Base-by-base conservation (phyloP, 106 monocot species). In the Chionographis japonica region DNA sequence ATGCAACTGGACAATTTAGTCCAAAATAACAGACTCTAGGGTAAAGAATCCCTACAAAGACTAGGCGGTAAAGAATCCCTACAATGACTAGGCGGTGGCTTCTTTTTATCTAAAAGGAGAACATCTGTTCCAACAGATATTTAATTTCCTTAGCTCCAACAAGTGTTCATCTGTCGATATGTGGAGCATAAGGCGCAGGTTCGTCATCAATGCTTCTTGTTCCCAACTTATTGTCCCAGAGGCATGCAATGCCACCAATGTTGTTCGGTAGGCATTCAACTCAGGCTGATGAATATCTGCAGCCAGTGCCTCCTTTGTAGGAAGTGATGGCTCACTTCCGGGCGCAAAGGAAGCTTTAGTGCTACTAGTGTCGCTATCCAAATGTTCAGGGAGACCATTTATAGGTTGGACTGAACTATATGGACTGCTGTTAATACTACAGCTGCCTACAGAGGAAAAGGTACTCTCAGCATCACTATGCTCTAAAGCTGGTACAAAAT, bases 191-290 rank as follows among this genome's bases (percentile, higher is more conserved):
- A 78, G 55, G 8, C 92, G 88, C n/a, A 92, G 80, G 64, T 92
- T 83, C 17, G 88, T 80, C 69, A 92, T 59, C 70, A 92, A 72
- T 68, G 74, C 70, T 79, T 92, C 92, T 58, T 88, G 92, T 60
- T 88, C 88, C 92, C 92, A 92, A 76, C 85, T 92, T 56, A 92
- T 79, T 54, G 88, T 72, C 8, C 92, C 92, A 80, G 82, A 88
- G 78, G 76, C 82, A 80, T 92, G 78, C n/a, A 88, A 78, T 56
- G 85, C 88, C 59, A 61, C 64, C 77, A 92, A 66, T 16, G 78
- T 83, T n/a, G 79, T 42, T 64, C 69, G 77, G 40, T 88, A 92
- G 10, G 78, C 88, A 78, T 85, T 63, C 69, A 88, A 66, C 63
- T 92, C 92, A 62, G 85, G 52, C 67, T 64, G 52, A 74, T 88